Evolutionary conservation across 73 alveolate genomes (phyloP), one percentile per base, ranked within the genome.

Genomic region (Breviolum minutum): DNA sequence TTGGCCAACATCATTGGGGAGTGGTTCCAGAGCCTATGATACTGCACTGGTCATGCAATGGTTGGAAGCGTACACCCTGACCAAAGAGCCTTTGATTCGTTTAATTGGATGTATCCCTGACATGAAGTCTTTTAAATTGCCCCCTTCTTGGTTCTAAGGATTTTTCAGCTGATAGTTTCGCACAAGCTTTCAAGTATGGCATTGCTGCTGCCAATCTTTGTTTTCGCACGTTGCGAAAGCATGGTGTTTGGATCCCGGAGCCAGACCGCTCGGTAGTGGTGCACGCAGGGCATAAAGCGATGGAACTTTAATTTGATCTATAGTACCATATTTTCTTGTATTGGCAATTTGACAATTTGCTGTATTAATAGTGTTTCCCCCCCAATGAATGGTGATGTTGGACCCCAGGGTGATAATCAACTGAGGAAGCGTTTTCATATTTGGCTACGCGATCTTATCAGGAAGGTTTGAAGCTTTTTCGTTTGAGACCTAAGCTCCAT

Each of bases 1-100:
- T 22, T 83, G 17, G 17, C 92, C 92, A 54, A 22, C 48, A 48
- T 48, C 92, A 22, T 60, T 83, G 92, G 92, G 92, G 10, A 30
- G 70, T 5, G 13, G 24, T 20, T 16, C 74, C 92, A 83, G 54
- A 83, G 92, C 92, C 26, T 48, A 48, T 22, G 92, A 83, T n/a
- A 83, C 92, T 8, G 92, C 74, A 7, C 27, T 83, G 54, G 92
- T 83, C 24, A 17, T 83, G 54, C 60, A 48, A 24, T 83, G 73
- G 76, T 24, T 83, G 74, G 92, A 83, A 26, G 71, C 32, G 8
- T 83, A 30, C 60, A 40, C 54, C 54, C 54, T 2, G 5, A 40
- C 54, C 54, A 40, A 40, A 40, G 54, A 40, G 54, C 54, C 54
- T 40, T 40, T 3, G 54, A 40, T 40, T 2, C 3, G 3, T 2